Base-by-base conservation (phyloP, 1,284 basidiomycete genomes). In the Marasmius sp. region DNA sequence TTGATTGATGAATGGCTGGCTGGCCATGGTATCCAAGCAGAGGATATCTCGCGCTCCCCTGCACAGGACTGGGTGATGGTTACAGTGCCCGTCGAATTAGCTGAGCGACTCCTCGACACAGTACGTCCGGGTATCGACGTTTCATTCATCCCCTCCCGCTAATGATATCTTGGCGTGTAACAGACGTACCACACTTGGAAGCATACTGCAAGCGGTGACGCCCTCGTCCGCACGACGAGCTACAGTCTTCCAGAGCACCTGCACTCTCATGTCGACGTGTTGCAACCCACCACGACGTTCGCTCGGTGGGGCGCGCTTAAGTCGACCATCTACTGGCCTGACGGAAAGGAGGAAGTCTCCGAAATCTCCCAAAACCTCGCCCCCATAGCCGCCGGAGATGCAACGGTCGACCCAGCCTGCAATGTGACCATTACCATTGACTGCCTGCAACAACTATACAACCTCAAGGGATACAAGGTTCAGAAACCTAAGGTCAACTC, bases 31-130 rank as follows among this genome's bases (percentile, higher is more conserved):
- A 74, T 91, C 47, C 63, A 72, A 14, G 79, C 82, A 57, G 72
- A 77, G 38, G 74, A 80, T 62, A 66, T 85, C 10, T 68, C 75
- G 57, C 82, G 83, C 0, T 88, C 88, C 6, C 79, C 86, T 2
- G 87, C 88, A 0, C 79, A 81, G 51, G 91, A 90, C 66, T 92
- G 90, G 91, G 73, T 91, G 12, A 84, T 77, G 12, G 73, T 91
- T 49, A 80, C 74, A 6, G 75, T 91, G 4, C 82, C 89, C 0
- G 78, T 93, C 33, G 68, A 73, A 16, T n/a, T 49, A 18, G 48
- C 48, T 10, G 48, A 49, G 48, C 11, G 27, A 49, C 48, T 49
- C 48, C 27, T 27, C 27, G 27, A 27, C 27, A 27, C 27, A 27
- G 27, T 27, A 27, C 27, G 27, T 27, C 27, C 27, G 27, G 27